Conservation (phyloP, 768 basidiomycete genomes). For the Pleurotus tuber-regium region DNA sequence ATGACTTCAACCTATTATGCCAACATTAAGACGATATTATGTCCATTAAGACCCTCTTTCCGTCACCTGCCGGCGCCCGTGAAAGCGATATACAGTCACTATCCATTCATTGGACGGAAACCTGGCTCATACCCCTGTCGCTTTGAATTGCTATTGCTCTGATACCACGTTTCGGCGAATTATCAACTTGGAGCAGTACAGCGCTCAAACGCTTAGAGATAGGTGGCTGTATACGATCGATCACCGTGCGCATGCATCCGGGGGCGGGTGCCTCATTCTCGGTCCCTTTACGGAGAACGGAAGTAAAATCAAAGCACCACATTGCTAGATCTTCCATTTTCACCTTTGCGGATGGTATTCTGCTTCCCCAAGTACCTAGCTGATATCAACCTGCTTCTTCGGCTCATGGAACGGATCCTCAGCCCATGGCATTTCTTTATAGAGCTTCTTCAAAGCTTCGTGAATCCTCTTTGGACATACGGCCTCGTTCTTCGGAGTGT, state of each 20-base stretch:
- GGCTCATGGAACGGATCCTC: not conserved
- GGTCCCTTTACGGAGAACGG: constrained; percentile 6
- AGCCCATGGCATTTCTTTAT: not conserved
- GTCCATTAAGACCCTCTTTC: not conserved
- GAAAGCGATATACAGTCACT: not conserved
- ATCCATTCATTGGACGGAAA: not conserved
- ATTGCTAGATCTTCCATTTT: constrained; percentile 5
- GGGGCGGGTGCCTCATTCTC: not conserved
- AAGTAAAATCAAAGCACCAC: constrained; percentile 9
- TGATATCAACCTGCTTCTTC: not conserved
- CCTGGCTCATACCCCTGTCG: not conserved
- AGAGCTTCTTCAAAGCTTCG: not conserved
- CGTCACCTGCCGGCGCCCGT: not conserved
- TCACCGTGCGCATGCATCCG: constrained; percentile 4
- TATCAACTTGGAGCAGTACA: not conserved
- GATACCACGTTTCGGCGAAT: not conserved
- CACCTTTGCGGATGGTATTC: not conserved
- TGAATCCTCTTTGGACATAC: not conserved
- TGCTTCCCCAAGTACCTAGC: too few species aligned
- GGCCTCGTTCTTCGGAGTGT: not conserved
- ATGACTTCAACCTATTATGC: not conserved
- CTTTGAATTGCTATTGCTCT: not conserved
- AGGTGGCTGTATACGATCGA: constrained; percentile 5
- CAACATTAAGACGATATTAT: not conserved
- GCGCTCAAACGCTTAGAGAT: not conserved